Evolutionary conservation across 1,284 basidiomycete genomes (phyloP), one percentile per base, ranked within the genome.

Genomic region (Sporisorium iseilematis-ciliati): DNA sequence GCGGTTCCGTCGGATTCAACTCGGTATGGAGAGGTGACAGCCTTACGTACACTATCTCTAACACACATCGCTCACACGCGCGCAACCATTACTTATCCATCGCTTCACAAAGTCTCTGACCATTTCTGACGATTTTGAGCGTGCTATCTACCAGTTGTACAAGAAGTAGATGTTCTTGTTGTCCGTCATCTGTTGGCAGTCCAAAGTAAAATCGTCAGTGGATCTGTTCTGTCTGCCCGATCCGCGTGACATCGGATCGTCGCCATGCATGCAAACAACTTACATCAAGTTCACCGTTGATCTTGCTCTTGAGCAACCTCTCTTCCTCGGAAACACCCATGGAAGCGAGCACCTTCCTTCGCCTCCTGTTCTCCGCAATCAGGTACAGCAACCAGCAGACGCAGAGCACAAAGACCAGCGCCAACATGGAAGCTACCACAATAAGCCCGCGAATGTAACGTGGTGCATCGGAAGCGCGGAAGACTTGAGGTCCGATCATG

Each of bases 401-500:
- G 59, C 55, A 63, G 14, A 68, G 59, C 10, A 62, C 50, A 18
- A 67, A 62, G 1, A 57, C 55, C 4, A 67, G 55, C n/a, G 43
- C 65, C 23, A 67, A 55, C 65, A 62, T 62, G 18, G 73, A 70
- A 8, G 81, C 77, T 40, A 78, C 75, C 26, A 73, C 73, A 56
- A 76, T 78, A 23, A 79, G 74, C 5, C 80, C 83, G 7, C 63
- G 77, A 20, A 77, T 74, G 72, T 85, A 85, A 46, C 79, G 77
- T 4, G 83, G 83, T 3, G 83, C 82, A 48, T 84, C 82, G 21
- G 79, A 78, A 16, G 82, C 71, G 46, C 75, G 67, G 72, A 84
- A 82, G 5, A 82, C 75, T 56, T 83, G 81, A 6, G 65, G 65
- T n/a, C 65, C 65, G 55, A 67, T 67, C 65, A 67, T 67, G 55